phyloP scores from a whole-genome alignment of 2,329 filamentous ascomycete genomes.

The Pestalotiopsis sp. region DNA sequence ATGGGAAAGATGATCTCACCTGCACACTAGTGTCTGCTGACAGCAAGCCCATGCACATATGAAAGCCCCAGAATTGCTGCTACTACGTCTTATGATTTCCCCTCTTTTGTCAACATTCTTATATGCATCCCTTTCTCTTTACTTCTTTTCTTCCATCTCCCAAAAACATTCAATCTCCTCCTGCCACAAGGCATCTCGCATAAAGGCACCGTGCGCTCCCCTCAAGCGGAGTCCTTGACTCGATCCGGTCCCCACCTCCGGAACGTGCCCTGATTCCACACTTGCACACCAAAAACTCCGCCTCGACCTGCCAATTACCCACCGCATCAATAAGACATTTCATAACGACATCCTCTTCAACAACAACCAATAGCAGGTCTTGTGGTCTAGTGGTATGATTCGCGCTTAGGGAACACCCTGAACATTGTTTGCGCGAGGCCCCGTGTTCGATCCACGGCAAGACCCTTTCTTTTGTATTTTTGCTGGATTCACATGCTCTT shows the following conservation, averaged over 20 bases:
- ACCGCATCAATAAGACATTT: background rate
- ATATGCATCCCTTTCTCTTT: too few relatives aligned
- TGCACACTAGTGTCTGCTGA: too few relatives aligned
- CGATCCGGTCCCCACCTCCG: background rate
- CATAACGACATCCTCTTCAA: background rate
- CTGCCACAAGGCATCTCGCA: too few relatives aligned
- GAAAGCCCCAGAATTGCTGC: too few relatives aligned
- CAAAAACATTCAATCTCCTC: too few relatives aligned
- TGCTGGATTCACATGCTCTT: background rate
- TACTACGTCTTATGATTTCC: too few relatives aligned
- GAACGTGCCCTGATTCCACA: background rate
- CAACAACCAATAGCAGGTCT: background rate
- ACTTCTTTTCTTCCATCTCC: too few relatives aligned
- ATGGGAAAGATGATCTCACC: too few relatives aligned
- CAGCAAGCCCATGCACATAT: too few relatives aligned
- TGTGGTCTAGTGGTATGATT: background rate
- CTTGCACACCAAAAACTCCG: background rate
- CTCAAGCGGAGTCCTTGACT: background rate
- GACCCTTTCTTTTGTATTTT: background rate
- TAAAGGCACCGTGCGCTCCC: background rate
- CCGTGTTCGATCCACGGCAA: background rate
- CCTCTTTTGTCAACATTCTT: too few relatives aligned
- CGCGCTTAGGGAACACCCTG: background rate
- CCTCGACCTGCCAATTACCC: background rate
- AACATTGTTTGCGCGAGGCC: background rate